Evolutionary conservation across 2,329 filamentous ascomycete genomes (phyloP).

Genomic region (Moelleriella libera): DNA sequence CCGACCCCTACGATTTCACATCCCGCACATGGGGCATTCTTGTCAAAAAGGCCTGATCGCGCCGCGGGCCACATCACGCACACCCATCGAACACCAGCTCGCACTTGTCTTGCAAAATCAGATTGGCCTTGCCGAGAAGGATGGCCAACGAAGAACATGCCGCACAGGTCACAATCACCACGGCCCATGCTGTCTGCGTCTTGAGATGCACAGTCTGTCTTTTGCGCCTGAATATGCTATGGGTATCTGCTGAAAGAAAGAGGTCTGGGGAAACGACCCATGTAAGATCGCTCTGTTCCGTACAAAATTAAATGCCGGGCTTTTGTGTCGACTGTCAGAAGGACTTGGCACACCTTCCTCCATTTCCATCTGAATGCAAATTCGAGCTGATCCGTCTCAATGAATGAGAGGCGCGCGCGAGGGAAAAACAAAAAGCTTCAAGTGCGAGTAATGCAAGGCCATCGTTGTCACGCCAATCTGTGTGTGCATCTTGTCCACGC

Average conservation of each 20-base stretch:
- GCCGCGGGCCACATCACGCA: no score
- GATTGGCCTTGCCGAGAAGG: no score
- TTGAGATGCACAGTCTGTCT: not conserved
- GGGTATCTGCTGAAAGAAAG: conserved; percentile 19
- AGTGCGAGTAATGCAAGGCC: not conserved
- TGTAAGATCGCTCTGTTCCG: not conserved
- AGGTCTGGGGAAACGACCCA: not conserved
- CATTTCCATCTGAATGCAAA: not conserved
- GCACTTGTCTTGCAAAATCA: no score
- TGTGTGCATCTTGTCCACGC: not conserved
- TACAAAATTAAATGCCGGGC: not conserved
- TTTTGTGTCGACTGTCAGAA: not conserved
- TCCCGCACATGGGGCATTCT: conserved; percentile 17
- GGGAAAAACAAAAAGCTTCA: not conserved
- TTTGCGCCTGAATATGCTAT: conserved; percentile 16
- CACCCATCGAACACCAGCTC: no score
- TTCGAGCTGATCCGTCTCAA: not conserved
- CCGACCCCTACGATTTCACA: conserved; percentile 12
- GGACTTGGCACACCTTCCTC: not conserved
- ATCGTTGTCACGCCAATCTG: not conserved
- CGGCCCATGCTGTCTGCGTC: not conserved
- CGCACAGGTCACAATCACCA: no score
- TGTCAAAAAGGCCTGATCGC: conserved; percentile 8
- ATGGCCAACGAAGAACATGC: no score
- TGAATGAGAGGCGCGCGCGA: not conserved